Base-by-base conservation (phyloP, 352 stramenopile genomes). In the Phytopythium kandeliae region DNA sequence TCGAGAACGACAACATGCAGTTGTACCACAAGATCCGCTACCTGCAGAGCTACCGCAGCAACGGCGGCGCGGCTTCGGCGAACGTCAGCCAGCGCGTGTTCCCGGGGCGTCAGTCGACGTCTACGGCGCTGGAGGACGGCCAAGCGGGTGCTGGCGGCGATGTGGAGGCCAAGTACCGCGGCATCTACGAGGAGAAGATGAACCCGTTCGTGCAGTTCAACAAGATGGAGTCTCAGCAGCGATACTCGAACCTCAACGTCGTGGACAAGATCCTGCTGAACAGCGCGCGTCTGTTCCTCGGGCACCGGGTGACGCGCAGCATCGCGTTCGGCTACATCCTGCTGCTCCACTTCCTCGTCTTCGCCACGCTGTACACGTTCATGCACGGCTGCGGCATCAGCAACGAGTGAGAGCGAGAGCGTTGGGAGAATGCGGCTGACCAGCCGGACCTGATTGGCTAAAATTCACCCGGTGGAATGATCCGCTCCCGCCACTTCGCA, bases 201-300 rank as follows among this genome's bases (percentile, higher is more conserved):
- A 96, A 95, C 55, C 88, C 88, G 33, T 97, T 97, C 62, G 81
- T 86, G 47, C 83, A 96, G 55, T 96, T 97, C 60, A 95, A 92
- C 65, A 86, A 90, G 63, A 78, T 89, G 60, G 88, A 97, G 70
- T 81, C 60, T 35, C 82, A 95, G 57, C 82, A 92, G 60, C 89
- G 89, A 42, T 92, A 90, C 54, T 81, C 86, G 55, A 92, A 97
- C 55, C 75, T 97, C 45, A 96, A 90, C 51, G 71, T 88, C 6
- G 79, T 95, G 49, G 88, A 97, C 63, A 96, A 95, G 55, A 95
- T 97, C 56, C 59, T 95, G 48, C 71, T 97, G 35, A 92, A 81
- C 47, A 94, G 78, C 34, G 87, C 88, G 44, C 78, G 78, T 37
- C 60, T 96, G 62, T 75, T 96, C 25, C 54, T 96, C 38, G 75